These are phyloP conservation scores for Athelia psychrophila DNA, from an alignment of 1,284 basidiomycete genomes.

Conservation along the genomic window DNA sequence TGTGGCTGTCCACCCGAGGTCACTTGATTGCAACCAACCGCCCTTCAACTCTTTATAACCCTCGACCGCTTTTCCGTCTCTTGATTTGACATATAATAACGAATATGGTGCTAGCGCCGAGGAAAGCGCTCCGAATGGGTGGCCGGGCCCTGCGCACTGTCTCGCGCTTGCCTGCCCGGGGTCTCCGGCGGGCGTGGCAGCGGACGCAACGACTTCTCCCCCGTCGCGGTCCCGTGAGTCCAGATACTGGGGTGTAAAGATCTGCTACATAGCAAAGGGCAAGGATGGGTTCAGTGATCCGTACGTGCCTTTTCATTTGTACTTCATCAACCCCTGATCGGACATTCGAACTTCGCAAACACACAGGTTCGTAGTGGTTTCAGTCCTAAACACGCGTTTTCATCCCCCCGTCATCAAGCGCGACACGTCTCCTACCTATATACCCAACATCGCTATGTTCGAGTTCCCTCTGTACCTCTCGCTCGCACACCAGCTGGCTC, in stretches of 20 bases:
- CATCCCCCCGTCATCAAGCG: constrained; percentile 82
- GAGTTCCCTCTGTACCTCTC: constrained; percentile 83
- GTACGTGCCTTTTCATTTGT: constrained; percentile 41
- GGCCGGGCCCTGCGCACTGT: constrained; percentile 44
- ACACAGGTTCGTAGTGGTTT: constrained; percentile 69
- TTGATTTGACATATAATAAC: too few relatives aligned
- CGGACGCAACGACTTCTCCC: constrained; percentile 41
- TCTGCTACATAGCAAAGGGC: constrained; percentile 61
- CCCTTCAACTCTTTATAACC: too few relatives aligned
- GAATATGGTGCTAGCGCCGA: constrained; percentile 32
- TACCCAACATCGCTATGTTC: constrained; percentile 76
- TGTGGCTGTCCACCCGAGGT: too few relatives aligned
- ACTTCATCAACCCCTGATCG: constrained; percentile 3
- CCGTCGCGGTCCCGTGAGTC: constrained; percentile 61
- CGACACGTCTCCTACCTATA: constrained; percentile 74
- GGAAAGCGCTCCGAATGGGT: constrained; percentile 44
- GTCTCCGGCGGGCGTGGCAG: constrained; percentile 39
- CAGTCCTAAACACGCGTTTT: constrained; percentile 61
- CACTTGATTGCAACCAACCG: too few relatives aligned
- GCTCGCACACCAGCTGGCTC: constrained; percentile 67
- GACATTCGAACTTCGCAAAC: too few relatives aligned
- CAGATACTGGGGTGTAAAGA: constrained; percentile 64
- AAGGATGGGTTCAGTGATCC: constrained; percentile 70
- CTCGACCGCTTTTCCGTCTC: too few relatives aligned
- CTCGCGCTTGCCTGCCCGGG: constrained; percentile 39